Evolutionary conservation across 2,329 filamentous ascomycete genomes (phyloP), one percentile per base, ranked within the genome.

Genomic region (Cercospora sojina): DNA sequence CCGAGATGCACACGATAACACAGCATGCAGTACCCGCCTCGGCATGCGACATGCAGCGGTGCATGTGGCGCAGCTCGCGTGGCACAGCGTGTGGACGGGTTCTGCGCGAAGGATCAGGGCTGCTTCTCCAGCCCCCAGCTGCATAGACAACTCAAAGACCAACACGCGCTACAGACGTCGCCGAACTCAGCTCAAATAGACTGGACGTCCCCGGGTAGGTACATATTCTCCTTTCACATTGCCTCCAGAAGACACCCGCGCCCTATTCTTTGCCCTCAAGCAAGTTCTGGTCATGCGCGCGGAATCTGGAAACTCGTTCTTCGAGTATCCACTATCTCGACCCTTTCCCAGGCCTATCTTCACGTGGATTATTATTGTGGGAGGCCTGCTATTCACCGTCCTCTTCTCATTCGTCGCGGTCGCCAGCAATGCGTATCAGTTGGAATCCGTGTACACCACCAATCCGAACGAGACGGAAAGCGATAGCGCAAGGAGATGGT

Each of bases 351-450:
- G 47, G 12, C 51, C 38, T 7, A 6, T 25, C 18, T 61, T 62
- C 25, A 62, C 51, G 7, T 59, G 59, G 59, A 35, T 66, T 9
- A 49, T 66, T 3, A 13, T 62, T 16, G 59, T 16, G 12, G 59
- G 59, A 16, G 59, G 59, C 1, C 8, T 66, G 16, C 20, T 61
- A 1, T 27, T 66, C 41, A 41, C 64, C 7, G 38, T 66, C 9
- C 38, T 66, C 10, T 62, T 66, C 59, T 62, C 64, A 27, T 66
- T 62, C 31, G 64, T 62, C 5, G 64, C 64, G 9, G 64, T 66
- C 9, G 64, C 64, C 2, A 62, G 59, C 59, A 59, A 66, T 59
- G 64, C 64, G 12, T 62, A 66, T 35, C 43, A 66, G 25, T 23
- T 62, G n/a, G 49, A 62, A 32, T 62, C 59, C 5, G 58, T 58